These are phyloP conservation scores for Lipomyces sp. DNA, from an alignment of 805 yeast genomes.

Conservation along the genomic window DNA sequence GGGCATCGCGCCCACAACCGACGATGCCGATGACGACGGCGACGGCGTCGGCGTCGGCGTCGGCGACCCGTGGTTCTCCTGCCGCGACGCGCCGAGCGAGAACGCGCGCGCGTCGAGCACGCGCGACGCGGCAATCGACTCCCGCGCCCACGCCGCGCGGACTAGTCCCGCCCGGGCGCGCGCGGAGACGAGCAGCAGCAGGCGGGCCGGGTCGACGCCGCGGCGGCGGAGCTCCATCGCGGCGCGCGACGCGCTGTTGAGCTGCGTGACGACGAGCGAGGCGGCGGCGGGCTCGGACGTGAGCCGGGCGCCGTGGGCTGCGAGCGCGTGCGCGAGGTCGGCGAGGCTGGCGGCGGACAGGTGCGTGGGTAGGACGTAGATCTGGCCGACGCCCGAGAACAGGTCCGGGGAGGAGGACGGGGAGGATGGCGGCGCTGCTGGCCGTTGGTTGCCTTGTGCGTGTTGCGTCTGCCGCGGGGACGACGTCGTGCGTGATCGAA, in stretches of 20 bases:
- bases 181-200: too few species aligned
- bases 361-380: constrained; percentile 21
- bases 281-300: constrained; percentile 2
- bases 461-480: too few species aligned
- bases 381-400: constrained; percentile 1
- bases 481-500: too few species aligned
- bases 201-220: not conserved
- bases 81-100: too few species aligned
- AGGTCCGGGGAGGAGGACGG: not conserved
- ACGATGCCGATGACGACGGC: too few species aligned
- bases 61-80: too few species aligned
- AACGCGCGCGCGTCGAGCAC: too few species aligned
- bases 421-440: not conserved
- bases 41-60: too few species aligned
- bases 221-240: constrained; percentile 21
- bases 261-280: constrained; percentile 4
- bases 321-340: not conserved
- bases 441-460: too few species aligned
- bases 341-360: constrained; percentile 4
- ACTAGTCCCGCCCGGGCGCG: constrained; percentile 1
- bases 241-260: constrained; percentile 8
- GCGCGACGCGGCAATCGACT: not conserved
- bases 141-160: constrained; percentile 12
- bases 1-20: too few species aligned
- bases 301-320: constrained; percentile 2